phyloP scores from a whole-genome alignment of 148 eudicot genomes.

The Dysphania ambrosioides region DNA sequence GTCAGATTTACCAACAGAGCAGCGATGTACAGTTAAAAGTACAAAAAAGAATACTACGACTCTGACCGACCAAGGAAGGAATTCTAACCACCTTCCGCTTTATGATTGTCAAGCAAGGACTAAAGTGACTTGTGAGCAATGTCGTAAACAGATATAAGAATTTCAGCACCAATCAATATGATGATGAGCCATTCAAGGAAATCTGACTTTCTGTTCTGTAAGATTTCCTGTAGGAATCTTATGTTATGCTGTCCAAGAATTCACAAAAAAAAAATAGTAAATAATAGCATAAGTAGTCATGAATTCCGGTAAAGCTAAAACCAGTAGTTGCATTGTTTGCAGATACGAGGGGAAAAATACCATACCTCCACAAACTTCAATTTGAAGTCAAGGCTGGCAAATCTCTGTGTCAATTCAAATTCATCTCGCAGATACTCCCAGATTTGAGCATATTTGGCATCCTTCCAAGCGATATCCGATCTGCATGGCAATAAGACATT shows the following conservation, averaged over 20 bases:
- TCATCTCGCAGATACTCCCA: slow-evolving; percentile 98
- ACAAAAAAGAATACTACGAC: neutral
- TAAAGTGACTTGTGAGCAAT: slow-evolving; percentile 63
- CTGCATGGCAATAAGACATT: slow-evolving; percentile 35
- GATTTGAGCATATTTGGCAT: slow-evolving; percentile 95
- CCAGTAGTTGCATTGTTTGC: neutral
- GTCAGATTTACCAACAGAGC: neutral
- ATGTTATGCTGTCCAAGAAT: slow-evolving; percentile 69
- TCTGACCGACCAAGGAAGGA: neutral
- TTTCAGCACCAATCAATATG: slow-evolving; percentile 75
- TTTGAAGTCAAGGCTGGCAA: slow-evolving; percentile 94
- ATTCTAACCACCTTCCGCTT: neutral
- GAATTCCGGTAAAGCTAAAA: neutral
- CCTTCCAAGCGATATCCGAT: slow-evolving; percentile 98
- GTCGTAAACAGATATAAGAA: slow-evolving; percentile 79
- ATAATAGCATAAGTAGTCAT: neutral
- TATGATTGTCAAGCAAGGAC: neutral
- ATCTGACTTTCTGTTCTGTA: slow-evolving; percentile 92
- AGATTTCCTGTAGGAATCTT: slow-evolving; percentile 87
- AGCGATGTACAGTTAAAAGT: slow-evolving; percentile 27
- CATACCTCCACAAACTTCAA: slow-evolving; percentile 93
- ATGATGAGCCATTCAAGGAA: slow-evolving; percentile 93
- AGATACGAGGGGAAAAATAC: neutral
- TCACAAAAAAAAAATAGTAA: neutral
- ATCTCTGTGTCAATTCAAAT: slow-evolving; percentile 94